Evolutionary conservation across 2,329 filamentous ascomycete species (phyloP).

Genomic region (Fusarium sp.): DNA sequence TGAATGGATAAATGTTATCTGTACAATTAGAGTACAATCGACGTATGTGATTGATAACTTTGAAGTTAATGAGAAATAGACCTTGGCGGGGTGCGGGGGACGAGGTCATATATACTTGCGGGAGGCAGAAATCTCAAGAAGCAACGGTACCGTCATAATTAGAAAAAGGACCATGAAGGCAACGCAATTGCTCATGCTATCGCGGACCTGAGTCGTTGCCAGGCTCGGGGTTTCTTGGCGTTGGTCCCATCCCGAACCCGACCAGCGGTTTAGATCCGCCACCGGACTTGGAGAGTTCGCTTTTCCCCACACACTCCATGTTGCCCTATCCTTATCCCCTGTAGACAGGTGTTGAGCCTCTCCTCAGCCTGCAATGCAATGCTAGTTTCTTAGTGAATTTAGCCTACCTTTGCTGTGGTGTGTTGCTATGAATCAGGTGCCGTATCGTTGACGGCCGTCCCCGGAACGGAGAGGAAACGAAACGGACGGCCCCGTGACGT

Average conservation of each 20-base stretch:
- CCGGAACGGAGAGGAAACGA: conserved; percentile 12
- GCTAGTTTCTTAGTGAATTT: background rate
- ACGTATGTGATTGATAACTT: conserved; percentile 17
- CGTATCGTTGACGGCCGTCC: conserved; percentile 17
- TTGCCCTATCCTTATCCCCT: conserved; percentile 15
- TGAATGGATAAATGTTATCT: conserved; percentile 7
- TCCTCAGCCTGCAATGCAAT: background rate
- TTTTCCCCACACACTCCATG: conserved; percentile 32
- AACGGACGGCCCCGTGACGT: conserved; percentile 37
- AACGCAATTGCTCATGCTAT: conserved; percentile 4
- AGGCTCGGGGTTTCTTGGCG: conserved; percentile 36
- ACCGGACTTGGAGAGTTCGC: conserved; percentile 14
- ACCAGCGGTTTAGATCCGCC: conserved; percentile 39
- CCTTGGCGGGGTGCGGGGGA: conserved; percentile 37
- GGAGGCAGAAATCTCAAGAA: conserved; percentile 11
- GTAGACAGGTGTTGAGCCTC: conserved; percentile 22
- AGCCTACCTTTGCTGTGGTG: conserved; percentile 11
- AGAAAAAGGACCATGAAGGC: background rate
- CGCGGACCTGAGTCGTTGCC: conserved; percentile 33
- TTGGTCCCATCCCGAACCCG: conserved; percentile 26
- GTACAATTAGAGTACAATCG: conserved; percentile 13
- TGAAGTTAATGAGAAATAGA: conserved; percentile 9
- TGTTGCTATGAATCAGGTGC: conserved; percentile 25
- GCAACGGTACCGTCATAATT: conserved; percentile 18
- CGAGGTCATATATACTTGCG: conserved; percentile 40